Evolutionary conservation across 225 moss, liverwort and hornwort genomes (phyloP), one percentile per base, ranked within the genome.

Genomic region (Takakia lepidozioides): DNA sequence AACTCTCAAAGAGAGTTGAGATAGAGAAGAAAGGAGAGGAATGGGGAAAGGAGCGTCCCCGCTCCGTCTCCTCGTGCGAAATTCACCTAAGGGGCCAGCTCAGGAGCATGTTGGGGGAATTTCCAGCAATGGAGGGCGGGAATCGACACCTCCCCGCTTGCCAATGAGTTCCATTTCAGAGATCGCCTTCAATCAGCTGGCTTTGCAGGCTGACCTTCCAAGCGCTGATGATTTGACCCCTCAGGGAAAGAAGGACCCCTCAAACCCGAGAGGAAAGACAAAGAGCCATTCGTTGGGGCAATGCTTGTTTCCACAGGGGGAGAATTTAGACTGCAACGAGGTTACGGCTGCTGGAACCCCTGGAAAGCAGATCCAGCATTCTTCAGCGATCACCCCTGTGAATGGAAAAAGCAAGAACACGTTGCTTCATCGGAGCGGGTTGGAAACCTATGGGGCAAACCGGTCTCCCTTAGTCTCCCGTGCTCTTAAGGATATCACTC

Each of bases 21-120:
- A n/a, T n/a, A n/a, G n/a, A n/a, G n/a, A n/a, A n/a, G n/a, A n/a
- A n/a, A n/a, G n/a, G n/a, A n/a, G n/a, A n/a, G n/a, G n/a, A n/a
- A 91, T 91, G 90, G 75, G 68, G 48, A 85, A 85, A 53, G 92
- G 92, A 58, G 56, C 81, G 52, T 93, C 92, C 46, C 88, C 92
- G 32, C 65, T 88, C 7, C 88, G 85, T 9, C 57, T 73, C 9
- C 45, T 81, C 57, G 78, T 81, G 78, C 73, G 83, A 15, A 70
- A 58, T 35, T 75, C 79, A 18, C 74, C 76, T 24, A 92, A 67
- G 71, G 87, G 64, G 68, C 58, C 78, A 3, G 47, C 36, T 2
- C 61, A 70, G 27, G 84, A 84, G 23, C 61, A 54, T 39, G 43
- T 70, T 51, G 80, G 74, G 19, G 61, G 37, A 23, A 70, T 44